A percentile compares a stretch with the other conserved stretches of the same genome.
Evolutionary conservation across 805 yeast genomes (phyloP).

Genomic region (Wickerhamomyces queroliae): DNA sequence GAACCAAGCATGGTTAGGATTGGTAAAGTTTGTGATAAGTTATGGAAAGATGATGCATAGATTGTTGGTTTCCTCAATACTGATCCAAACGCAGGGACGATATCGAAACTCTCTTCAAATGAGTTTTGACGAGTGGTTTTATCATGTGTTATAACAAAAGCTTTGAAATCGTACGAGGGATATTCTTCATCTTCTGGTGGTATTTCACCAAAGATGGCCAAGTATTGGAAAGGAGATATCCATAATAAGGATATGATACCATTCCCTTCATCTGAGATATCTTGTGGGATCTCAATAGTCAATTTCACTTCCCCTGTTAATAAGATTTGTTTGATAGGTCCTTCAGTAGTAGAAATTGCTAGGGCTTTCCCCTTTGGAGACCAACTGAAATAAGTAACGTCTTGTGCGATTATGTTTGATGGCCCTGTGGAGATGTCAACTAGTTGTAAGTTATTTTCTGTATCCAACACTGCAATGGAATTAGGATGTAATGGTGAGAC

Average conservation of each 20-base stretch:
- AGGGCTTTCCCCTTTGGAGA: constrained; percentile 18
- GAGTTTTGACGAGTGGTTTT: constrained; percentile 3
- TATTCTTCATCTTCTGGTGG: constrained; percentile 26
- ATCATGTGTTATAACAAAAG: constrained; percentile 14
- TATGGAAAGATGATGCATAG: constrained; percentile 34
- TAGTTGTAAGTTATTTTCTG: constrained; percentile 10
- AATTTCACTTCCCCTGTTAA: constrained; percentile 7
- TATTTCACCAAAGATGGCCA: constrained; percentile 25
- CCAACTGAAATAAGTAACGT: constrained; percentile 20
- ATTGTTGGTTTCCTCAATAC: constrained; percentile 39
- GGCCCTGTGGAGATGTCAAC: constrained; percentile 5
- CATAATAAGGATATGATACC: constrained; percentile 15
- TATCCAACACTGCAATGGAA: constrained; percentile 13
- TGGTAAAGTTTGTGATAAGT: constrained; percentile 33
- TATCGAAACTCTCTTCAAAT: constrained; percentile 33
- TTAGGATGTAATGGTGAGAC: constrained; percentile 18
- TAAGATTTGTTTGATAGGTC: constrained; percentile 10
- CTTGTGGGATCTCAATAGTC: constrained; percentile 11
- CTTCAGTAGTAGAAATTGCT: constrained; percentile 10
- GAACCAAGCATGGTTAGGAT: constrained; percentile 44
- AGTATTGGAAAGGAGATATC: constrained; percentile 8
- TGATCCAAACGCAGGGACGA: constrained; percentile 48
- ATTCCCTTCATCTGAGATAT: constrained; percentile 7
- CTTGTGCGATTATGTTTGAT: constrained; percentile 4
- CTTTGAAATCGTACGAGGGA: constrained; percentile 18